A percentile compares a stretch with the other conserved stretches of the same genome.
phyloP scores from a whole-genome alignment of 306 rosid species.

The Leucaena leucocephala region DNA sequence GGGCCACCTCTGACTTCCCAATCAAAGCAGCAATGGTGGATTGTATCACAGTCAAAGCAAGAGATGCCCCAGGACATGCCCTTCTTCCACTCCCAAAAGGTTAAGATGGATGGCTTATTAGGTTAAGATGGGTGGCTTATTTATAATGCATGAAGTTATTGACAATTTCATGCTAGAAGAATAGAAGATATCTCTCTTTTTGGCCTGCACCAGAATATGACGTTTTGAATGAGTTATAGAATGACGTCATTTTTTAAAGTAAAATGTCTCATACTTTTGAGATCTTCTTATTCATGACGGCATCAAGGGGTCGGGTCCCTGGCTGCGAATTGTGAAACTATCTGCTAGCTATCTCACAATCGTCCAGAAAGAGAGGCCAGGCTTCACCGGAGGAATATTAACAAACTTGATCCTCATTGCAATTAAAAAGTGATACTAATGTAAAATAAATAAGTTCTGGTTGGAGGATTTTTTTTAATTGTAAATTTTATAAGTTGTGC shows the following conservation, averaged over 20 bases:
- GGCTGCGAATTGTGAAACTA: no score
- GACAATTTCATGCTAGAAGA: not conserved
- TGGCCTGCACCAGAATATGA: not conserved
- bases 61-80: not conserved
- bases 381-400: not conserved
- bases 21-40: constrained; percentile 43
- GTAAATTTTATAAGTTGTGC: no score
- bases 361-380: not conserved
- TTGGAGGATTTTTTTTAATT: no score
- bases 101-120: not conserved
- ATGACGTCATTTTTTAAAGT: not conserved
- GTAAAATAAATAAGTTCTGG: no score
- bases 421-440: not conserved
- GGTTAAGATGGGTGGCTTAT: not conserved
- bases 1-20: constrained; percentile 21
- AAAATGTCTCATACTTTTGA: not conserved
- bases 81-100: no score
- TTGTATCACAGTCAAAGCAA: constrained; percentile 41
- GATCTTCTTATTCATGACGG: not conserved
- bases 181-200: not conserved
- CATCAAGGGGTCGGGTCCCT: not conserved
- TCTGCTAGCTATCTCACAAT: not conserved
- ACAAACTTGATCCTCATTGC: not conserved
- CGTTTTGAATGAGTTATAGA: not conserved
- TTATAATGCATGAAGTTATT: not conserved